Evolutionary conservation across 225 moss, liverwort and hornwort genomes (phyloP).

Genomic region (Rhytidiadelphus loreus): DNA sequence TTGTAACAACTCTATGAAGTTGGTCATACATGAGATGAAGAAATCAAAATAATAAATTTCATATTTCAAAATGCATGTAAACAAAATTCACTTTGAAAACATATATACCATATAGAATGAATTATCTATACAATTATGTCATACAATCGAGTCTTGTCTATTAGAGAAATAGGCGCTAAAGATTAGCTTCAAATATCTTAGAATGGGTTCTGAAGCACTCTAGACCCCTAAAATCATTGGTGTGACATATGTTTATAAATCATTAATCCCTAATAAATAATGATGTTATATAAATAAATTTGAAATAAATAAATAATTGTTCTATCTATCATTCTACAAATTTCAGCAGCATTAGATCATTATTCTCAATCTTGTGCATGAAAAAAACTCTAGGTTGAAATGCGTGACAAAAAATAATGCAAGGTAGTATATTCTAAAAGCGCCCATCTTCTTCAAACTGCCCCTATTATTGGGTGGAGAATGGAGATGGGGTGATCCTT

Average conservation of each 20-base stretch:
- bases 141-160: not conserved
- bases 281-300: no score
- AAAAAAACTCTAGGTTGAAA: not conserved
- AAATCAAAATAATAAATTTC: not conserved
- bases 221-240: not conserved
- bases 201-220: not conserved
- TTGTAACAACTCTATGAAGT: not conserved
- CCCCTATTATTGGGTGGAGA: no score
- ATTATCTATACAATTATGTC: not conserved
- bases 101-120: not conserved
- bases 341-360: not conserved
- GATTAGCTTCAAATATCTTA: not conserved
- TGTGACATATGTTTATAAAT: not conserved
- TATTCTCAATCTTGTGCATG: not conserved
- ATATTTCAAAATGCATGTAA: not conserved
- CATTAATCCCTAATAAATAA: not conserved
- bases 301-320: no score
- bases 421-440: no score
- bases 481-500: no score
- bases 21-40: not conserved
- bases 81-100: not conserved
- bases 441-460: no score
- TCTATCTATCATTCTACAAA: rapidly evolving
- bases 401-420: no score
- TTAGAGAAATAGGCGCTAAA: not conserved